Evolutionary conservation across 495 filamentous ascomycete species (phyloP), one percentile per base, ranked within the genome.

Genomic region (Penicillium tannophilum): DNA sequence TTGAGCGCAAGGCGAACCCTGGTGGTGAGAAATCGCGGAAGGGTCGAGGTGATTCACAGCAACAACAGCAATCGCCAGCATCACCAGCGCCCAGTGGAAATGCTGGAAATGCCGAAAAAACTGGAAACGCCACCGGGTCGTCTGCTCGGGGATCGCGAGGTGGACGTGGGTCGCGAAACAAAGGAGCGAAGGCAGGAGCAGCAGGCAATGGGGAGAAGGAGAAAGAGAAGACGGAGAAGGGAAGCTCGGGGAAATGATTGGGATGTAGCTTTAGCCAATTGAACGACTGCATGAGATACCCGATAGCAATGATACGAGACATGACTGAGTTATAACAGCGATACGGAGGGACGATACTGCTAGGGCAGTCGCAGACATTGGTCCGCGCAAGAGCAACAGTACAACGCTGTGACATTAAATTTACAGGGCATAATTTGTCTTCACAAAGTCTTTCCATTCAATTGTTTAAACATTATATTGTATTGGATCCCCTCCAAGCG

Each of bases 1-100:
- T 96, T 12, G 92, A 96, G 75, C 79, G 89, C 52, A 92, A 92
- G 75, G 85, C 64, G 36, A 76, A 76, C 26, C 72, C 74, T 10
- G 68, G 70, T 5, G 69, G 64, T 12, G 71, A 76, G 55, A 75
- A 76, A 33, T 61, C 71, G 3, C 76, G 79, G 11, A 73, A 79
- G 52, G 72, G 70, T 39, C 75, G 78, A 35, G 68, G 71, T 36
- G 76, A 78, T 19, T 62, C 71, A 17, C 66, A 67, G 14, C 39
- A 41, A 41, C 33, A 36, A 14, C 33, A 36, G 3, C 33, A 36
- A 36, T 14, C 33, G 12, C 33, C 33, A 14, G 10, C 33, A 36
- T 3, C 33, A 36, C 14, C 39, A 52, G 33, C 19, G 26, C 24
- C 53, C 9, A 55, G 42, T 20, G 53, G 24, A 35, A 47, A 47